Percentiles rank a stretch among this genome's conserved stretches.
These are phyloP conservation scores for Aspergillus leporis DNA, from an alignment of 495 filamentous ascomycete genomes.

Conservation along the genomic window DNA sequence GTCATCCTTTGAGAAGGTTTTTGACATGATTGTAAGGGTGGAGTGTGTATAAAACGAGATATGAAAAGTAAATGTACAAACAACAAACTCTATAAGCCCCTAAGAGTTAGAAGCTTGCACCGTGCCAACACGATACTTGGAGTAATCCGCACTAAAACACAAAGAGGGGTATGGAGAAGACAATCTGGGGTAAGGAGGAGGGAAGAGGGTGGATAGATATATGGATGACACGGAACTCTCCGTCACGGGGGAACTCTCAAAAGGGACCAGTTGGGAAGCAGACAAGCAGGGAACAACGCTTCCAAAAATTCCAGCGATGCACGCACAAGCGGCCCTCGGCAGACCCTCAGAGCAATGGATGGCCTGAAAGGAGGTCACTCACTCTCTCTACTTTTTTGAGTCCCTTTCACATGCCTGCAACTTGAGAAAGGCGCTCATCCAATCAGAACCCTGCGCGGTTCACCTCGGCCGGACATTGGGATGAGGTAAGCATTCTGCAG, in stretches of 20 bases:
- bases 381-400: background rate
- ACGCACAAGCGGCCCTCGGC: slow-evolving; percentile 1
- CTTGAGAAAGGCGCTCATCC: background rate
- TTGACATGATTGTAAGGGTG: slow-evolving; percentile 65
- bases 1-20: slow-evolving; percentile 79
- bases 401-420: slow-evolving; percentile 13
- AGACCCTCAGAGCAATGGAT: background rate
- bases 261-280: background rate
- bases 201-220: slow-evolving; percentile 23
- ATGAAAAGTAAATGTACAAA: background rate
- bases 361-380: background rate
- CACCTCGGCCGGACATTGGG: slow-evolving; percentile 7
- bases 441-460: slow-evolving; percentile 12
- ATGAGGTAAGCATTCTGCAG: slow-evolving; percentile 8
- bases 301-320: background rate
- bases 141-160: background rate
- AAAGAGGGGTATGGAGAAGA: slow-evolving; percentile 6
- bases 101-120: background rate
- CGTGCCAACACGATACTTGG: background rate
- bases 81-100: background rate
- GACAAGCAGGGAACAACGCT: background rate
- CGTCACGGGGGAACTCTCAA: slow-evolving; percentile 10
- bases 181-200: slow-evolving; percentile 8
- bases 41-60: background rate
- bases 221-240: slow-evolving; percentile 14